Evolutionary conservation across 805 yeast species (phyloP), one percentile per base, ranked within the genome.

Genomic region (Yarrowia bubula): DNA sequence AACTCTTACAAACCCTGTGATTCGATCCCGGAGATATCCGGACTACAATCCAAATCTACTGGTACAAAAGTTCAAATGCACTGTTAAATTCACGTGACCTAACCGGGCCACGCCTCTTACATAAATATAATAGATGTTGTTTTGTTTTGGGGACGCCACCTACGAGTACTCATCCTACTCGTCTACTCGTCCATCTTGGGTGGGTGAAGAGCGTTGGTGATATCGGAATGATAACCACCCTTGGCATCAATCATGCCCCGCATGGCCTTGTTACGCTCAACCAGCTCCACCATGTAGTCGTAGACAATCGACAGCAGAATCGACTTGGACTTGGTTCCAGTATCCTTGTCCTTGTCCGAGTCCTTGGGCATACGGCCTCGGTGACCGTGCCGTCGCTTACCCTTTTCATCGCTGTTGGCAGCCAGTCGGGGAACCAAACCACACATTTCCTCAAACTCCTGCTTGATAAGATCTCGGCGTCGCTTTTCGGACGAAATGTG

Each of bases 401-500:
- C 44, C 61, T 41, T 64, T 60, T 65, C 22, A 37, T 66, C 51
- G 17, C 48, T 53, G 33, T 43, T 31, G n/a, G 50, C 65, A 10
- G 63, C 62, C 46, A 71, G 64, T 10, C 66, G 70, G 7, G 81
- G 81, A 13, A 78, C 76, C 60, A 78, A 67, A 9, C 67, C 62
- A 57, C 77, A 72, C 70, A 79, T 69, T 53, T 72, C 75, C n/a
- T 73, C 73, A 66, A 77, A 77, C 42, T 74, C 73, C 46, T 68
- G 70, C 68, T 76, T 77, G 68, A 79, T 79, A 38, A 68, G 66
- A 64, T 76, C 78, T 4, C 81, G 72, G 1, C 81, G 74, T 33
- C 75, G 72, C 70, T 78, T 76, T 63, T 79, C 81, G 47, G 76
- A 74, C 18, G 72, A 70, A 33, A 77, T 72, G 66, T 79, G 81